Percentiles rank a stretch among this genome's conserved stretches.
phyloP scores from a whole-genome alignment of 169 alveolate genomes.

The Amoebophrya sp. region DNA sequence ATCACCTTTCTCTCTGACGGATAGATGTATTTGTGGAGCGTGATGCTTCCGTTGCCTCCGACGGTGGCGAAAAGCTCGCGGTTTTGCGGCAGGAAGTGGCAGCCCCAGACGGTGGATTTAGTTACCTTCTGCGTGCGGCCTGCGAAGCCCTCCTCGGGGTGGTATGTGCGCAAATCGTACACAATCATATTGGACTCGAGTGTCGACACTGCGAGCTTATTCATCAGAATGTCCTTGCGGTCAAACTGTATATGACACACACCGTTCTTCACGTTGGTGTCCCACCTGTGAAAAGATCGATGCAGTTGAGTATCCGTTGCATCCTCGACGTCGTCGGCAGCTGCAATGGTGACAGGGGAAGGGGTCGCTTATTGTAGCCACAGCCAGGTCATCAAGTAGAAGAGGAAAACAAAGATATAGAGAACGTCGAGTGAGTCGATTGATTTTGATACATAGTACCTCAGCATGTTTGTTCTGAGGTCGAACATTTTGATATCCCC shows the following conservation, averaged over 20 bases:
- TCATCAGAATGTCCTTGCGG: conserved; percentile 69
- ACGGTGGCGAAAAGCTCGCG: conserved; percentile 58
- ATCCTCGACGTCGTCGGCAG: no score
- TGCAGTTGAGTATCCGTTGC: no score
- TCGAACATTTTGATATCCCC: conserved; percentile 86
- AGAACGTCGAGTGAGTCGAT: no score
- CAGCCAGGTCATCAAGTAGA: background rate
- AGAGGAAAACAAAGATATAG: no score
- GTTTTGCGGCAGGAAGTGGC: conserved; percentile 62
- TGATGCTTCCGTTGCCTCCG: conserved; percentile 69
- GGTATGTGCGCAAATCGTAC: conserved; percentile 72
- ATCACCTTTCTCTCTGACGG: background rate
- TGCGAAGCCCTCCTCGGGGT: conserved; percentile 67
- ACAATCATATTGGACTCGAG: conserved; percentile 70
- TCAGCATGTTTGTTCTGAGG: conserved; percentile 49
- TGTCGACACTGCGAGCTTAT: conserved; percentile 74
- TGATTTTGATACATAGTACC: no score
- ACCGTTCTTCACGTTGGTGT: conserved; percentile 72
- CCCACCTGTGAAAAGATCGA: no score
- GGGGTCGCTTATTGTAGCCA: background rate
- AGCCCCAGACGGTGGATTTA: conserved; percentile 75
- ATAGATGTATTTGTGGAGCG: conserved; percentile 47
- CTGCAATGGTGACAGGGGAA: no score
- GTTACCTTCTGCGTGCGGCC: conserved; percentile 49
- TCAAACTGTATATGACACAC: conserved; percentile 75